Base-by-base conservation (phyloP, 176 grass and related monocot species). In the Tuctoria greenei region DNA sequence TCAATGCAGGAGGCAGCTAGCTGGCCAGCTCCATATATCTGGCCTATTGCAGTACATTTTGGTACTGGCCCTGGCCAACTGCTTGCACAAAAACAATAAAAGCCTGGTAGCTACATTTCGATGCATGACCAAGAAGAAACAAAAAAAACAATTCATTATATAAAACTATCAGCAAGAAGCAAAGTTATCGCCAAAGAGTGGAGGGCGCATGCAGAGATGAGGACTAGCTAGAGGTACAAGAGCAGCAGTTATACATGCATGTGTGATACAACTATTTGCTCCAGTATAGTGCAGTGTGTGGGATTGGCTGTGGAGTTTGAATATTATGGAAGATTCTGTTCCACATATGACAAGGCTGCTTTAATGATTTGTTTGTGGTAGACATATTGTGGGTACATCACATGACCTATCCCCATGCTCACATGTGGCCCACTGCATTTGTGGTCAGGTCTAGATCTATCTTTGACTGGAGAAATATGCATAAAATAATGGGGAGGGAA, bases 241-340 rank as follows among this genome's bases (percentile, higher is more conserved):
- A 40, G 73, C 56, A 26, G 20, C 62, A 46, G 14, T 34, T 59
- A 66, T 9, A 40, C 56, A 73, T 16, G 25, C 17, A 57, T 81
- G 61, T 68, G 36, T 72, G 51, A 59, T 70, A 73, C 66, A 75
- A 79, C 52, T 57, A 40, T 43, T 72, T 78, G 66, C 51, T 73
- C 70, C 37, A 26, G 57, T 59, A 38, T 37, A 52, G 43, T 77
- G 39, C 62, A 79, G 73, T 66, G 86, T 79, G 77, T 79, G 77
- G 69, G 69, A 88, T 88, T 88, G 74, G 82, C 73, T 71, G 52
- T 43, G 71, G 74, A 79, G 83, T 82, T 90, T 90, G 91, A 93
- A 93, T 85, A 80, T 93, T 83, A 71, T 88, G 87, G 87, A 90
- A 93, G 87, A 93, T 90, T 93, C 82, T 93, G 88, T 90, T 93